These are phyloP conservation scores for Colletotrichum sp. DNA, from an alignment of 2,329 filamentous ascomycete species.

Conservation along the genomic window DNA sequence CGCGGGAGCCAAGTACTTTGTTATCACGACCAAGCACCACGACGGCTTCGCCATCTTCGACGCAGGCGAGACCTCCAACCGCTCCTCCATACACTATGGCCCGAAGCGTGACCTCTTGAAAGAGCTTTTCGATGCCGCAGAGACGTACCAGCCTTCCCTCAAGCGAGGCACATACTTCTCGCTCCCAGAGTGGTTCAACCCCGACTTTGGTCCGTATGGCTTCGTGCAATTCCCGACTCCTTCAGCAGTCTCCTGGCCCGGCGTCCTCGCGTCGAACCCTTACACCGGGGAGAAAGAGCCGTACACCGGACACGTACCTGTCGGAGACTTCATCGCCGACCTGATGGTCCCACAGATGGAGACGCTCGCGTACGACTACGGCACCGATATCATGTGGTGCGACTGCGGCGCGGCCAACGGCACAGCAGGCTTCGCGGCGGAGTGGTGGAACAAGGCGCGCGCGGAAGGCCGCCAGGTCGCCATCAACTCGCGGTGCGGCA, in stretches of 20 bases:
- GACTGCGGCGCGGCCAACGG: conserved; percentile 48
- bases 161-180: conserved; percentile 52
- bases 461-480: conserved; percentile 50
- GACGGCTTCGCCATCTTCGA: conserved; percentile 53
- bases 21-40: conserved; percentile 51
- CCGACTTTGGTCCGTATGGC: conserved; percentile 47
- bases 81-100: conserved; percentile 43
- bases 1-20: conserved; percentile 55
- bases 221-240: conserved; percentile 43
- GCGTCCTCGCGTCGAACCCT: conserved; percentile 35
- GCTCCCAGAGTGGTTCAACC: conserved; percentile 56
- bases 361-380: conserved; percentile 45
- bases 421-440: conserved; percentile 43
- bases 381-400: conserved; percentile 56
- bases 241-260: conserved; percentile 36
- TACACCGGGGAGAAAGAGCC: conserved; percentile 45
- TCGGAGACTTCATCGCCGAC: conserved; percentile 46
- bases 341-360: conserved; percentile 53
- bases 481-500: conserved; percentile 62
- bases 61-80: conserved; percentile 39
- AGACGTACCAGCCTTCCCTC: background rate
- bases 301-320: conserved; percentile 45
- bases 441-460: conserved; percentile 46
- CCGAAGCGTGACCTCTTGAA: conserved; percentile 30
- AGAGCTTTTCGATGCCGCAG: conserved; percentile 43